Conservation (phyloP, 1,284 basidiomycete genomes). For the Cryptococcus jaspeensis region DNA sequence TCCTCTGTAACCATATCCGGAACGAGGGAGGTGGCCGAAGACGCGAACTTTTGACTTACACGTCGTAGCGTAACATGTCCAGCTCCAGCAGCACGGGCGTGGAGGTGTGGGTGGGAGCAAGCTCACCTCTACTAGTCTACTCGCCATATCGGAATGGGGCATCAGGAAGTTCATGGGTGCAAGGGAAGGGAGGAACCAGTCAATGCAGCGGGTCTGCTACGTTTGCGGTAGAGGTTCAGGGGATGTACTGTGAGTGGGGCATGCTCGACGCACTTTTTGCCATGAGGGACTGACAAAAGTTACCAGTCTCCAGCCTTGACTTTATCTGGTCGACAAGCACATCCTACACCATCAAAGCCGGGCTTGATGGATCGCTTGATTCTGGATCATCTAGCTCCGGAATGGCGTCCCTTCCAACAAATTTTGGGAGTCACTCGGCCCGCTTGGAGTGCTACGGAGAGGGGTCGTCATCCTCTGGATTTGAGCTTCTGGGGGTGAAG, state of each 20-base stretch:
- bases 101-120: conserved; percentile 22
- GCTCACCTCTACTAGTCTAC: conserved; percentile 27
- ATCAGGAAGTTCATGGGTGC: conserved; percentile 16
- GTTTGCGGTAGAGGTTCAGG: conserved; percentile 19
- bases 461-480: neutral
- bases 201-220: conserved; percentile 12
- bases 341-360: conserved; percentile 9
- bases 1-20: too few relatives aligned
- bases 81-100: neutral
- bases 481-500: conserved; percentile 21
- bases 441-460: conserved; percentile 20
- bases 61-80: too few relatives aligned
- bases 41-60: too few relatives aligned
- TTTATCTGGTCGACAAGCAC: conserved; percentile 12
- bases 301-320: conserved; percentile 16
- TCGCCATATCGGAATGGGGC: conserved; percentile 13
- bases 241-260: conserved; percentile 20
- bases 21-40: too few relatives aligned
- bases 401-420: conserved; percentile 7
- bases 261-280: neutral
- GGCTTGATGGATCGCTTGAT: conserved; percentile 24
- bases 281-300: neutral
- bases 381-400: conserved; percentile 6
- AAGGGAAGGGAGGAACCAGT: conserved; percentile 8
- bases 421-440: conserved; percentile 19